A percentile compares a stretch with the other conserved stretches of the same genome.
phyloP scores from a whole-genome alignment of 345 rosid species.

The Aegle marmelos region DNA sequence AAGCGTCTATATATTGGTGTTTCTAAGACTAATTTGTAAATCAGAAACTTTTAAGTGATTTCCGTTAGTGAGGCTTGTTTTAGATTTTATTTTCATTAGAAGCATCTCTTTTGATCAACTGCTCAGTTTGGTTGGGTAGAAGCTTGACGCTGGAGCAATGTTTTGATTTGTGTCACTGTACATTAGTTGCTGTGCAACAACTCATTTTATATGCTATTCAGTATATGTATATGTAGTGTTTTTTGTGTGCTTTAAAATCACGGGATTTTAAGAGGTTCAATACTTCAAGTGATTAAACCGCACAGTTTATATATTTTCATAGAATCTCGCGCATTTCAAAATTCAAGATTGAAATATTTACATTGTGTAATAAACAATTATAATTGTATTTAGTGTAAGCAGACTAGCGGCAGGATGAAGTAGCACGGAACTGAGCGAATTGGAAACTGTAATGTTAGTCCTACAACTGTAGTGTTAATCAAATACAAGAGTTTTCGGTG shows the following conservation, averaged over 20 bases:
- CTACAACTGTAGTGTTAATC: no score
- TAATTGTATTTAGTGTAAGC: neutral
- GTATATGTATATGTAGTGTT: no score
- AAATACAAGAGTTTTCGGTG: neutral
- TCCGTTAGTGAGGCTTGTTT: neutral
- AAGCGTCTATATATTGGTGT: neutral
- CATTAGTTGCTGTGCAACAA: neutral
- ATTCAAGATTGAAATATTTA: no score
- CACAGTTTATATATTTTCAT: no score
- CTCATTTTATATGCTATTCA: neutral
- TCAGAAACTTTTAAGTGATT: neutral
- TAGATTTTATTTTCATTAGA: neutral
- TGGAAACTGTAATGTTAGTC: no score
- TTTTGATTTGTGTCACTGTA: neutral
- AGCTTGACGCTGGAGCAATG: no score
- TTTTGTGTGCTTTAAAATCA: no score
- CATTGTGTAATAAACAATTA: neutral
- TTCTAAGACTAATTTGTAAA: neutral
- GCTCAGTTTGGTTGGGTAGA: neutral
- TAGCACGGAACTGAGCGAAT: no score
- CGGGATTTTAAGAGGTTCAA: no score
- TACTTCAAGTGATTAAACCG: no score
- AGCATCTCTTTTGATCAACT: neutral
- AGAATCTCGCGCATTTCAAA: no score
- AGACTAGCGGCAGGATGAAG: neutral